Percentiles rank a stretch among this genome's conserved stretches.
Conservation (phyloP, 257 asterid species). For the Solanum etuberosum region DNA sequence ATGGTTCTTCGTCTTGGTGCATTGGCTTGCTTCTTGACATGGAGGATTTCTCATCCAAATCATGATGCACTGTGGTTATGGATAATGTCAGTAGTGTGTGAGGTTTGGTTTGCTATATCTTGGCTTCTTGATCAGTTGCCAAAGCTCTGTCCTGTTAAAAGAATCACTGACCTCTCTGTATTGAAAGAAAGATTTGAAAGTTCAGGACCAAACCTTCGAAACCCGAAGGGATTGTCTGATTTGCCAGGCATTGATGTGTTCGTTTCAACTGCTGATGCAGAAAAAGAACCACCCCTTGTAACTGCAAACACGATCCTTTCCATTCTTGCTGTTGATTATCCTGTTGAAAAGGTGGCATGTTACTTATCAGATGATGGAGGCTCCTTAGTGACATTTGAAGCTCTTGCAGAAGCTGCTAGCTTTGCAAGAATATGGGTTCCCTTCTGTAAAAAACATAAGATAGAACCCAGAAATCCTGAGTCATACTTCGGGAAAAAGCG, state of each 20-base stretch:
- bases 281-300: constrained; percentile 78
- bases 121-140: constrained; percentile 94
- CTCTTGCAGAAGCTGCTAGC: constrained; percentile 88
- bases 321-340: constrained; percentile 81
- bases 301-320: constrained; percentile 89
- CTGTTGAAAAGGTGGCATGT: constrained; percentile 73
- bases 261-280: constrained; percentile 84
- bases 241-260: constrained; percentile 84
- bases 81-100: constrained; percentile 85
- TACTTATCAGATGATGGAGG: constrained; percentile 90
- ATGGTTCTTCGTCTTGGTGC: constrained; percentile 69
- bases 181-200: constrained; percentile 66
- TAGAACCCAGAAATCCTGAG: constrained; percentile 87
- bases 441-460: constrained; percentile 62
- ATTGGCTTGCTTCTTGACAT: constrained; percentile 63
- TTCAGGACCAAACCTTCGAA: constrained; percentile 57
- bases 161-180: constrained; percentile 66
- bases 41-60: constrained; percentile 79
- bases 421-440: constrained; percentile 86
- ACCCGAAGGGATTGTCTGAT: constrained; percentile 73
- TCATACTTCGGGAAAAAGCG: constrained; percentile 67
- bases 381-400: constrained; percentile 76
- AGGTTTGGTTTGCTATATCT: constrained; percentile 84
- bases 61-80: constrained; percentile 87
- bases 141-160: constrained; percentile 76